Conservation (phyloP, 805 yeast genomes). For the Candida ulmi region DNA sequence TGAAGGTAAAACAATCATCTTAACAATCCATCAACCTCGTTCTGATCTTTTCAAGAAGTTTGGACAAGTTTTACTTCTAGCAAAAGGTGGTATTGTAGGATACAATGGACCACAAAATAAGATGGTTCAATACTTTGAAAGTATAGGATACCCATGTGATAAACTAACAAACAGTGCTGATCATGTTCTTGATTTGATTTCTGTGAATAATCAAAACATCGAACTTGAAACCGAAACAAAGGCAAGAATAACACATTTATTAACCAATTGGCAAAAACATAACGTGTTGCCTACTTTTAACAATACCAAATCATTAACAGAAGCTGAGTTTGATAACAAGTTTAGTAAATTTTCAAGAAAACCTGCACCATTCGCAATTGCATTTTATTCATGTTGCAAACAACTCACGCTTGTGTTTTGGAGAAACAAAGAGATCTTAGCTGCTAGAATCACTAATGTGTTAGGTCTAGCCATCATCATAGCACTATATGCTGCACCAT, state of each 20-base stretch:
- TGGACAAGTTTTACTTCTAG: conserved; percentile 67
- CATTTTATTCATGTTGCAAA: conserved; percentile 14
- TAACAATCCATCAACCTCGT: conserved; percentile 85
- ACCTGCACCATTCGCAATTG: conserved; percentile 14
- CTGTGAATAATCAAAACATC: conserved; percentile 27
- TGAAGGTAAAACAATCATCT: conserved; percentile 63
- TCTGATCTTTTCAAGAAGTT: conserved; percentile 60
- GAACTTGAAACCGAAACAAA: conserved; percentile 13
- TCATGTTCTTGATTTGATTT: conserved; percentile 64
- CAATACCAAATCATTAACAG: conserved; percentile 3
- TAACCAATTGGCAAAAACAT: conserved; percentile 11
- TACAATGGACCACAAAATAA: conserved; percentile 56
- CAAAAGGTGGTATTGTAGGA: conserved; percentile 72
- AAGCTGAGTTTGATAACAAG: conserved; percentile 8
- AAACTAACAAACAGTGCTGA: conserved; percentile 67
- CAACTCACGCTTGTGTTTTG: conserved; percentile 25
- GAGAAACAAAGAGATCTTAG: conserved; percentile 49
- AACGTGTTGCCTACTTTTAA: not conserved
- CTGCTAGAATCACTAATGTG: conserved; percentile 63
- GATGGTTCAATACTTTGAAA: conserved; percentile 43
- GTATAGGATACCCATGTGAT: conserved; percentile 53
- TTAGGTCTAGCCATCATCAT: conserved; percentile 64
- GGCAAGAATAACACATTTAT: conserved; percentile 10
- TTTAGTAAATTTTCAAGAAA: conserved; percentile 12
- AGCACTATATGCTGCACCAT: conserved; percentile 62